Base-by-base conservation (phyloP, 108 stramenopile species). In the Cyclotella distinguenda region DNA sequence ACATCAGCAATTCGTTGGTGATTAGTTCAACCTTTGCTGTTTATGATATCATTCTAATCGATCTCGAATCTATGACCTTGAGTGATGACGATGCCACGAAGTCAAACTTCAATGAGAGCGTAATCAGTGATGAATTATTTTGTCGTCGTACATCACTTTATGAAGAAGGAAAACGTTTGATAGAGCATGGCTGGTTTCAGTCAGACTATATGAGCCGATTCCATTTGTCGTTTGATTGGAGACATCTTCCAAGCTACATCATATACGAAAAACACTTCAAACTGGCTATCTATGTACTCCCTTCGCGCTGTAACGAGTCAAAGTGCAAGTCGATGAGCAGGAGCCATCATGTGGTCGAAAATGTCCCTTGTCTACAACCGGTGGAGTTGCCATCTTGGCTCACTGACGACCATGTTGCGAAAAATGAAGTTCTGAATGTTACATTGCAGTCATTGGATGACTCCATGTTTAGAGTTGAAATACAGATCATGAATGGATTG, bases 401-500 rank as follows among this genome's bases (percentile, higher is more conserved):
- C 60, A 31, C 44, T 9, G 52, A 78, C 26, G 25, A 36, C 16
- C 47, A 32, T 10, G 57, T 89, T 35, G 66, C 63, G 26, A 92
- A 94, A 68, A 61, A 84, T 59, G 70, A 78, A 32, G 27, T 59
- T 2, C 46, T 91, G 42, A 88, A 90, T 50, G 67, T 94, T 36
- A 84, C 88, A 11, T 26, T 94, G 23, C 39, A 81, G 13, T 82
- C 90, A 3, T 48, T 94, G 58, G 93, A 94, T 53, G 93, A 94
- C 71, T 54, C 84, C 19, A 51, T 84, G 19, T 66, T 94, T 39
- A 79, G 82, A 51, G 79, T 90, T 46, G 84, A 91, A 69, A 44
- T 91, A 26, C 93, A 94, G 38, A 65, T 94, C 22, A 42, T 88
- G 44, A 44, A 90, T 80, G 93, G 93, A 26, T 51, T 89, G 34